These are phyloP conservation scores for Fistulinella staudtii DNA, from an alignment of 1,284 basidiomycete genomes.

Conservation along the genomic window DNA sequence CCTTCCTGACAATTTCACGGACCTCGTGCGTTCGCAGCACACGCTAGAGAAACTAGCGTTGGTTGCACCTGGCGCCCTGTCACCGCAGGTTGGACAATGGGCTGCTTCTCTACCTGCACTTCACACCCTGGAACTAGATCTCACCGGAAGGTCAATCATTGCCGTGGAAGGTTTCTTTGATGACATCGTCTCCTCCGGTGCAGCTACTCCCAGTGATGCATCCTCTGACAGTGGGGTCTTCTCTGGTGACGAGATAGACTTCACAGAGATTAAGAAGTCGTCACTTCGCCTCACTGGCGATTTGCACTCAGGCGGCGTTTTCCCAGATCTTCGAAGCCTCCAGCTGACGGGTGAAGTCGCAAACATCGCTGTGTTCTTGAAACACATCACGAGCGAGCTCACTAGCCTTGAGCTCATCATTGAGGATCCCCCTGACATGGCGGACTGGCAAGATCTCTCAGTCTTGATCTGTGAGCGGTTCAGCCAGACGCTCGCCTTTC, in stretches of 20 bases:
- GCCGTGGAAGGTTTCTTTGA: constrained; percentile 76
- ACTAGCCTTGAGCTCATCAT: constrained; percentile 64
- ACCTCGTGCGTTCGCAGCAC: constrained; percentile 55
- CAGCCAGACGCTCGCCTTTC: constrained; percentile 50
- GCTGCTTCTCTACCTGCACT: constrained; percentile 55
- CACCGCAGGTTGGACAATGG: constrained; percentile 67
- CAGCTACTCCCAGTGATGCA: constrained; percentile 61
- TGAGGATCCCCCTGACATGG: constrained; percentile 67
- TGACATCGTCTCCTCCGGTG: constrained; percentile 61
- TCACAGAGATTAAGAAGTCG: constrained; percentile 65
- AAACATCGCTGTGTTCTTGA: constrained; percentile 66
- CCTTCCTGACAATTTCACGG: constrained; percentile 66
- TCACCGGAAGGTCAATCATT: constrained; percentile 59
- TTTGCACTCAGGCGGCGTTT: constrained; percentile 48
- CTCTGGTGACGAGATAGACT: constrained; percentile 69
- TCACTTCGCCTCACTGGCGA: constrained; percentile 56
- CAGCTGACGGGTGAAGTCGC: constrained; percentile 64
- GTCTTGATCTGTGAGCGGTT: constrained; percentile 59
- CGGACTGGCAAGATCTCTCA: constrained; percentile 70
- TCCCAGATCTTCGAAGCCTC: constrained; percentile 53
- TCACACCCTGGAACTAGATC: constrained; percentile 61
- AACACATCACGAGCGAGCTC: constrained; percentile 58
- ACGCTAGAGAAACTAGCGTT: constrained; percentile 58
- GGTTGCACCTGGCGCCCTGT: constrained; percentile 66
- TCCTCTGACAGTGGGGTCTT: constrained; percentile 72